phyloP scores from a whole-genome alignment of 1,284 basidiomycete genomes.

The Athelia psychrophila region DNA sequence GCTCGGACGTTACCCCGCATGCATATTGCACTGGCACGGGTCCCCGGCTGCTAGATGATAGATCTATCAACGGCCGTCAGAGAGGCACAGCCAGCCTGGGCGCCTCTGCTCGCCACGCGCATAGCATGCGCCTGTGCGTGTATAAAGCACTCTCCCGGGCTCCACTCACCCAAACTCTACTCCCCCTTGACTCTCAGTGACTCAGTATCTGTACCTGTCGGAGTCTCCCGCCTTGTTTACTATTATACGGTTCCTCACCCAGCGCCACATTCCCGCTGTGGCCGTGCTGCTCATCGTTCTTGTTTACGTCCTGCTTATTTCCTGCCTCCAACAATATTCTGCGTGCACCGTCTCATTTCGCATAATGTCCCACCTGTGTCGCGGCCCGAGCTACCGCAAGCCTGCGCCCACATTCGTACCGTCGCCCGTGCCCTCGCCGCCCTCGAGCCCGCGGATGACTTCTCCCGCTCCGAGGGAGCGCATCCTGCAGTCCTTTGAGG shows the following conservation, averaged over 20 bases:
- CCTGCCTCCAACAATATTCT: slow-evolving; percentile 1
- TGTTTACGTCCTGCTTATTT: slow-evolving; percentile 2
- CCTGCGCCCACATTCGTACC: slow-evolving; percentile 63
- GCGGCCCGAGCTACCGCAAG: slow-evolving; percentile 60
- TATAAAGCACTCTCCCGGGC: background rate
- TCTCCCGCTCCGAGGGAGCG: slow-evolving; percentile 22
- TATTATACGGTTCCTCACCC: background rate
- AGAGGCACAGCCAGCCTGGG: too few relatives aligned
- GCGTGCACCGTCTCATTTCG: background rate
- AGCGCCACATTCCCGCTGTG: slow-evolving; percentile 1
- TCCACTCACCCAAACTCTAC: background rate
- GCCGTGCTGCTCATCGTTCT: slow-evolving; percentile 3
- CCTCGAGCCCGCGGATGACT: slow-evolving; percentile 23
- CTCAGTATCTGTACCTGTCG: background rate
- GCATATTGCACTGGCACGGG: too few relatives aligned
- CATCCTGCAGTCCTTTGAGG: slow-evolving; percentile 16
- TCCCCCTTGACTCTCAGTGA: background rate
- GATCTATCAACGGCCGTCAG: too few relatives aligned
- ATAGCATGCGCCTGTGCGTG: background rate
- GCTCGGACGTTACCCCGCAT: too few relatives aligned
- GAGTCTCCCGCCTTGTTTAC: background rate
- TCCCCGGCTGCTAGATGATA: too few relatives aligned
- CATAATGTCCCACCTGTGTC: background rate
- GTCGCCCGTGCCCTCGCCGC: slow-evolving; percentile 50
- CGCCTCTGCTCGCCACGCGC: background rate